These are phyloP conservation scores for Coemansia sp. DNA, from an alignment of 192 early-diverging fungal genomes.

Conservation along the genomic window DNA sequence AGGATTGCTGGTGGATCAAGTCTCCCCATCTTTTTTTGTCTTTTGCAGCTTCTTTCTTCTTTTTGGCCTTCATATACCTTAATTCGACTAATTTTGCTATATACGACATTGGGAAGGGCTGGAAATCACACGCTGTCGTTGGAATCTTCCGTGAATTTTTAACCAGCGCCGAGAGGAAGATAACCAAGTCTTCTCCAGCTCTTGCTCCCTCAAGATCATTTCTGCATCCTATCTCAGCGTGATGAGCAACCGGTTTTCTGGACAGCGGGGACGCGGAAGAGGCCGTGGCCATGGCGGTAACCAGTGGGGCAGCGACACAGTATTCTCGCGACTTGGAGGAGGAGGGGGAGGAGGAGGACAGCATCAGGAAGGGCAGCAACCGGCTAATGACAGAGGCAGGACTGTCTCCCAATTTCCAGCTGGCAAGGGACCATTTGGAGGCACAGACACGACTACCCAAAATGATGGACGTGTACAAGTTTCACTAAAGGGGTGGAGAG, in stretches of 20 bases:
- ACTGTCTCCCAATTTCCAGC: not conserved
- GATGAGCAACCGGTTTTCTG: not conserved
- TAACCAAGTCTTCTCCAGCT: not conserved
- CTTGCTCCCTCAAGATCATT: not conserved
- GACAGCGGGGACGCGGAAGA: constrained; percentile 39
- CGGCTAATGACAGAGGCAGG: not conserved
- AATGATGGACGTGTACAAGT: constrained; percentile 32
- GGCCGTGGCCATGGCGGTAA: constrained; percentile 27
- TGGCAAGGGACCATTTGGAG: constrained; percentile 25
- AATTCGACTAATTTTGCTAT: not conserved
- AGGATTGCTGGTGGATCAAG: not conserved
- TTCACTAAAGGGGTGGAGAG: constrained; percentile 46
- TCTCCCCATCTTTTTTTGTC: not conserved
- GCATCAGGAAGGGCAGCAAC: not conserved
- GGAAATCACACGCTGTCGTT: not conserved
- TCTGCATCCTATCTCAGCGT: not conserved
- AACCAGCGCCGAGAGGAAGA: not conserved
- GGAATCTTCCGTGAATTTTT: not conserved
- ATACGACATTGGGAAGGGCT: not conserved
- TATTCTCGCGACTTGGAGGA: constrained; percentile 33
- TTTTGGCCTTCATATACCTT: not conserved
- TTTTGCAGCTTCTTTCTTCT: constrained; percentile 1
- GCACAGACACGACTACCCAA: constrained; percentile 19
- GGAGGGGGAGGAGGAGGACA: not conserved
- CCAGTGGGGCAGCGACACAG: constrained; percentile 17